These are phyloP conservation scores for Clonostachys sp. DNA, from an alignment of 2,329 filamentous ascomycete genomes.

Conservation along the genomic window DNA sequence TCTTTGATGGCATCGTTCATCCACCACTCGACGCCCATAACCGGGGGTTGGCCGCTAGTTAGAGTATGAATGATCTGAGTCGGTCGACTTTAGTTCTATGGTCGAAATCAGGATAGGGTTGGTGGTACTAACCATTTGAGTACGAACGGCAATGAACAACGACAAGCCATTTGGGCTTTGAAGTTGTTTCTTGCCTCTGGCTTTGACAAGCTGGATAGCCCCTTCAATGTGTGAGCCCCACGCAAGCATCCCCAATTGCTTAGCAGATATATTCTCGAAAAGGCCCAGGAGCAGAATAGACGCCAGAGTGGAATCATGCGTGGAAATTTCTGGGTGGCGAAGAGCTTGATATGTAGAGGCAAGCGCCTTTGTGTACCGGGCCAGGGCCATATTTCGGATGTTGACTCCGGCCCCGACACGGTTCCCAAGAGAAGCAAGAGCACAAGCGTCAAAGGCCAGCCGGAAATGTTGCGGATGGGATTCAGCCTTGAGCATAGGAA, in stretches of 20 bases:
- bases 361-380: conserved; percentile 50
- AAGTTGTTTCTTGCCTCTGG: conserved; percentile 50
- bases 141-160: conserved; percentile 55
- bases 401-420: conserved; percentile 27
- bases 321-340: conserved; percentile 40
- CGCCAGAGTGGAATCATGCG: conserved; percentile 53
- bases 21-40: conserved; percentile 57
- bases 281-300: conserved; percentile 55
- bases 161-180: conserved; percentile 46
- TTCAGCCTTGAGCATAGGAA: conserved; percentile 47
- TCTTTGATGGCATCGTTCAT: conserved; percentile 46
- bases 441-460: conserved; percentile 55
- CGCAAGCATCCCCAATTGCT: conserved; percentile 47
- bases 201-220: conserved; percentile 56
- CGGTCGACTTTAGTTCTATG: not conserved
- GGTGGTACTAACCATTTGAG: conserved; percentile 46
- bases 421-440: conserved; percentile 53
- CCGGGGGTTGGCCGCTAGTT: conserved; percentile 44
- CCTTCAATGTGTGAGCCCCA: conserved; percentile 64
- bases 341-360: conserved; percentile 47
- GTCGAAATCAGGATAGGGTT: not conserved
- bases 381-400: conserved; percentile 34
- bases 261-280: conserved; percentile 56
- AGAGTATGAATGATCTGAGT: conserved; percentile 53
- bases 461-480: conserved; percentile 40